phyloP scores from a whole-genome alignment of 202 grass and related monocot genomes.

The Tripidium arundinaceum region DNA sequence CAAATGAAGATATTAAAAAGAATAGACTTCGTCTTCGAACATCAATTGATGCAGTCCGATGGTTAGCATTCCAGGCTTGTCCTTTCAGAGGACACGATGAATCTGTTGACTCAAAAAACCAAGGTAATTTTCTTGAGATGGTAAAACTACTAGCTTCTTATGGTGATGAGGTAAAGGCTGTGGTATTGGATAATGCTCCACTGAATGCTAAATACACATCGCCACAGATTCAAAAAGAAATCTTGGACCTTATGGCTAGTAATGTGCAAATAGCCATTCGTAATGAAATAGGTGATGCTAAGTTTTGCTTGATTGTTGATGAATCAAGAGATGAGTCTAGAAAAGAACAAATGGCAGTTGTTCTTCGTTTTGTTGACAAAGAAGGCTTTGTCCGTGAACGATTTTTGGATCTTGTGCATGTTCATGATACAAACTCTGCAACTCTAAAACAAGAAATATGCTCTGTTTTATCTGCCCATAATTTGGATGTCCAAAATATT shows the following conservation, averaged over 20 bases:
- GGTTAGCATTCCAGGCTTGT: not conserved
- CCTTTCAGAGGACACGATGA: not conserved
- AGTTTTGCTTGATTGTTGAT: no score
- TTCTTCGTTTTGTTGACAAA: no score
- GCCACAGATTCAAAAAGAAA: not conserved
- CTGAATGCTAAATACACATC: not conserved
- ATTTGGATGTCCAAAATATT: not conserved
- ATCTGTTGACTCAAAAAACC: not conserved
- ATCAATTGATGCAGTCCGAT: not conserved
- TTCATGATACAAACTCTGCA: no score
- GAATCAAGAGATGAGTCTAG: no score
- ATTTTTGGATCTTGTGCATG: no score
- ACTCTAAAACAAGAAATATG: no score
- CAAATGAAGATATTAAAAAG: not conserved
- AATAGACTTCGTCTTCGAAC: not conserved
- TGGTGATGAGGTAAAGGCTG: not conserved
- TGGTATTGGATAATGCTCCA: not conserved
- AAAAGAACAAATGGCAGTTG: no score
- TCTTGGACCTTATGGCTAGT: not conserved
- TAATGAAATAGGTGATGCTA: no score
- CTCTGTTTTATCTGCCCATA: no score
- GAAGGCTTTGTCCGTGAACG: no score
- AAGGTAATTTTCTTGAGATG: not conserved
- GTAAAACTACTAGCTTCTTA: not conserved
- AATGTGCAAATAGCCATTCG: not conserved